Conservation (phyloP, 352 stramenopile genomes). For the Pythium grandisporangium region DNA sequence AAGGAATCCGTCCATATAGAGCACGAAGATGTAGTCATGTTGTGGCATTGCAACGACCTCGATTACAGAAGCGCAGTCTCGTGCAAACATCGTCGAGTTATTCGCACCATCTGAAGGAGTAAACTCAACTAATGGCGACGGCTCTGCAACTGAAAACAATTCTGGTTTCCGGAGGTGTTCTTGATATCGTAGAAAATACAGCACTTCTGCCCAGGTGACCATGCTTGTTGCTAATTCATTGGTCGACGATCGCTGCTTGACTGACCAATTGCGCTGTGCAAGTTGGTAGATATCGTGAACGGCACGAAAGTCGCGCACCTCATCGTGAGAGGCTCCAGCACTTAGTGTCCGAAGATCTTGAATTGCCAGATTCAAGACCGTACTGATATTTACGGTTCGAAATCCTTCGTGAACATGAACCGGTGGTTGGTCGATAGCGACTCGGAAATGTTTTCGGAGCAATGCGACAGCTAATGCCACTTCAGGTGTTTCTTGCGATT, state of each 20-base stretch:
- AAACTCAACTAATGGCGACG: too few relatives aligned
- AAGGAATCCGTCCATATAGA: conserved; percentile 1
- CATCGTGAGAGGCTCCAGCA: not conserved
- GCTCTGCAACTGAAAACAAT: not conserved
- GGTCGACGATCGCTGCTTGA: not conserved
- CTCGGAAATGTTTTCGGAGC: conserved; percentile 3
- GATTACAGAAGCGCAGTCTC: too few relatives aligned
- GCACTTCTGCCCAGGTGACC: conserved; percentile 3
- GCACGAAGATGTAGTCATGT: not conserved
- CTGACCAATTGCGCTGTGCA: not conserved
- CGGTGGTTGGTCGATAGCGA: too few relatives aligned
- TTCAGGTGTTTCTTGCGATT: conserved; percentile 1
- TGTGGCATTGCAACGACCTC: not conserved
- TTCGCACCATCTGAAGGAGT: not conserved
- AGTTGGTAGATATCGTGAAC: not conserved
- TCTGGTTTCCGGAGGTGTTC: not conserved
- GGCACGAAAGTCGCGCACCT: conserved; percentile 1
- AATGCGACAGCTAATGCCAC: conserved; percentile 2
- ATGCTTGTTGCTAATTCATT: too few relatives aligned
- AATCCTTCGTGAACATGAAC: too few relatives aligned
- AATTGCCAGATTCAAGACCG: too few relatives aligned
- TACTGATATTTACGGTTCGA: too few relatives aligned
- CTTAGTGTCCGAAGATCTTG: too few relatives aligned
- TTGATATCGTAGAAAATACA: conserved; percentile 1
- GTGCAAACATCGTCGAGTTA: too few relatives aligned